Percentiles rank a stretch among this genome's conserved stretches.
phyloP scores from a whole-genome alignment of 495 filamentous ascomycete species.

The Penicillium coffeae region DNA sequence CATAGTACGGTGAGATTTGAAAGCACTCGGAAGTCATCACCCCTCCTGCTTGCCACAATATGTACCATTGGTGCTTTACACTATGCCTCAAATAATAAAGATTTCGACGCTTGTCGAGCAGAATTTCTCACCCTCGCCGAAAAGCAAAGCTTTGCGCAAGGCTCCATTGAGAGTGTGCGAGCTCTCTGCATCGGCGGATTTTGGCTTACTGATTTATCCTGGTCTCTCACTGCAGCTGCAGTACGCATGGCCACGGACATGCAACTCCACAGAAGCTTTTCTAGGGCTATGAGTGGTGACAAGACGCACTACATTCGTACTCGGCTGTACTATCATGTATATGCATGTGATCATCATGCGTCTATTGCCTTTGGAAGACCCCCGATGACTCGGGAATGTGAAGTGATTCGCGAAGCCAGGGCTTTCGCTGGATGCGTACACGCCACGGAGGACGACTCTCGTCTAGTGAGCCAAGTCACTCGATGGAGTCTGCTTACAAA shows the following conservation, averaged over 20 bases:
- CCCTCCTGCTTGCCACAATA: not conserved
- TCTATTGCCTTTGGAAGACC: conserved; percentile 8
- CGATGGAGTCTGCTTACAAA: conserved; percentile 18
- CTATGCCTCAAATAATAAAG: not conserved
- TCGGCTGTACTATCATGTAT: conserved; percentile 1
- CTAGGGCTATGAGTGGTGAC: not conserved
- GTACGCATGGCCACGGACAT: not conserved
- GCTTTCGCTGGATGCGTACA: conserved; percentile 1
- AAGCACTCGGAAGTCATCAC: not conserved
- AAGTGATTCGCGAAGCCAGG: not conserved
- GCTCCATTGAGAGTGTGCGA: not conserved
- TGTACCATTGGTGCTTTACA: not conserved
- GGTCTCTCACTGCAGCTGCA: not conserved
- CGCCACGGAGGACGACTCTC: conserved; percentile 1
- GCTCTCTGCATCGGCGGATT: not conserved
- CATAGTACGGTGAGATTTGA: not conserved
- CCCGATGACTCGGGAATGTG: conserved; percentile 10
- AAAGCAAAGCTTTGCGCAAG: not conserved
- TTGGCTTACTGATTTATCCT: not conserved
- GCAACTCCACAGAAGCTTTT: not conserved
- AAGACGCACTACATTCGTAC: not conserved
- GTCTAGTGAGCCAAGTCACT: conserved; percentile 22
- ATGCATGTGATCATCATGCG: conserved; percentile 9
- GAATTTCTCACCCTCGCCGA: not conserved
- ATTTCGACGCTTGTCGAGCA: not conserved